These are phyloP conservation scores for Boletus tylopilopsis DNA, from an alignment of 768 basidiomycete genomes.

Conservation along the genomic window DNA sequence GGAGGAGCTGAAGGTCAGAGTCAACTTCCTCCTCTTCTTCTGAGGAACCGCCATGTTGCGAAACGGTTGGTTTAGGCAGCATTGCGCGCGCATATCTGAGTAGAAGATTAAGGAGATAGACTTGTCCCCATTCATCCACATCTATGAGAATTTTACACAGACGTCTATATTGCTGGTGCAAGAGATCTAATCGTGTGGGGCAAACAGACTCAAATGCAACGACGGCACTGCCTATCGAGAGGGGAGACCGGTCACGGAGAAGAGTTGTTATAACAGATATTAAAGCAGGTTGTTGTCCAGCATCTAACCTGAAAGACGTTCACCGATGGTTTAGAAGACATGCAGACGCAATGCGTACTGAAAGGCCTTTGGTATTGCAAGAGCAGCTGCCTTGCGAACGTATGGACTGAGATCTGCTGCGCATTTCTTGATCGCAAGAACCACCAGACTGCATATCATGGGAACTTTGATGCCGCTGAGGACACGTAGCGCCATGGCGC, in stretches of 20 bases:
- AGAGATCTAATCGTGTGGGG: conserved; percentile 78
- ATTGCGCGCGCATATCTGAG: conserved; percentile 80
- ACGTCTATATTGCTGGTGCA: conserved; percentile 86
- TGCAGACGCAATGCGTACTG: conserved; percentile 45
- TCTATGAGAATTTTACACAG: conserved; percentile 83
- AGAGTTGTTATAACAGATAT: conserved; percentile 62
- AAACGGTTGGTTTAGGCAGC: conserved; percentile 59
- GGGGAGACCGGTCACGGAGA: conserved; percentile 73
- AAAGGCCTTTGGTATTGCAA: conserved; percentile 85
- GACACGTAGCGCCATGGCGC: conserved; percentile 93
- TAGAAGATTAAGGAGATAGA: conserved; percentile 72
- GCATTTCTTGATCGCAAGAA: conserved; percentile 88
- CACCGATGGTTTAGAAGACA: neutral
- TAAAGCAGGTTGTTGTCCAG: conserved; percentile 65
- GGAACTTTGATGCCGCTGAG: conserved; percentile 89
- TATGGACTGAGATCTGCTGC: conserved; percentile 91
- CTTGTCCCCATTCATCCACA: conserved; percentile 96
- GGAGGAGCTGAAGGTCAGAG: conserved; percentile 69
- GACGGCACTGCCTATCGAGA: conserved; percentile 83
- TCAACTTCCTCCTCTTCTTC: conserved; percentile 74
- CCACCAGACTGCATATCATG: conserved; percentile 82
- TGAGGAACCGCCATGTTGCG: conserved; percentile 27
- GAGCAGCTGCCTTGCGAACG: conserved; percentile 88
- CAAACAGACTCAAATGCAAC: conserved; percentile 87
- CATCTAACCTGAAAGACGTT: conserved; percentile 57